phyloP scores from a whole-genome alignment of 306 rosid species.

The Lathyrus aphaca region DNA sequence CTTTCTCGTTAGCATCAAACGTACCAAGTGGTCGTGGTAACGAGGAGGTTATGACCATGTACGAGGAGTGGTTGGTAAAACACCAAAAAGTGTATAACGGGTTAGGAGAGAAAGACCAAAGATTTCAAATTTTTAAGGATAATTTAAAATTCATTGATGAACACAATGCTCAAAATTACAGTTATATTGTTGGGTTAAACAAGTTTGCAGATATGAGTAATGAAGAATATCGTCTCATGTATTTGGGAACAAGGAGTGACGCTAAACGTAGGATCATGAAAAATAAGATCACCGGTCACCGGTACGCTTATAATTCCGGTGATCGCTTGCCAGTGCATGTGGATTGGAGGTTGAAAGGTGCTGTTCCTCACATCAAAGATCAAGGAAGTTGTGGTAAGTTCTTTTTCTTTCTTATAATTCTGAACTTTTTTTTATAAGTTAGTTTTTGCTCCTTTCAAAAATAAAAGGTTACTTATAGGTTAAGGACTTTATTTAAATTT shows the following conservation, averaged over 20 bases:
- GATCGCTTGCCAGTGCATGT: slow-evolving; percentile 65
- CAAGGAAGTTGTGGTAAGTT: slow-evolving; percentile 84
- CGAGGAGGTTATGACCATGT: slow-evolving; percentile 57
- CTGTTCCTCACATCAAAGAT: slow-evolving; percentile 70
- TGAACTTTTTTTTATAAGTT: no score
- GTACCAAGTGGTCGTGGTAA: slow-evolving; percentile 42
- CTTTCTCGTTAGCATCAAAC: slow-evolving; percentile 34
- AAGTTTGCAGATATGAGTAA: slow-evolving; percentile 80
- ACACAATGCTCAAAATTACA: slow-evolving; percentile 61
- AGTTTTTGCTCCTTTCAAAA: no score
- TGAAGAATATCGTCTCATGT: slow-evolving; percentile 68
- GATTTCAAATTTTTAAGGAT: slow-evolving; percentile 76
- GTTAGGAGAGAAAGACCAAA: slow-evolving; percentile 62
- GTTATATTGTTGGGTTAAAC: slow-evolving; percentile 75
- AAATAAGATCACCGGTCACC: slow-evolving; percentile 55
- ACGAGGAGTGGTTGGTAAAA: slow-evolving; percentile 65
- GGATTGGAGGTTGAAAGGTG: slow-evolving; percentile 86
- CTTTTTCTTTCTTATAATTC: neutral
- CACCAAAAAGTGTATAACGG: slow-evolving; percentile 70
- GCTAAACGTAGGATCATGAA: slow-evolving; percentile 60
- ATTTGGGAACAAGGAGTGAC: slow-evolving; percentile 57
- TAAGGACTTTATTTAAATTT: slow-evolving; percentile 10
- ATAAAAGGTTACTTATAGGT: neutral
- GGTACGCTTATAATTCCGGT: slow-evolving; percentile 49
- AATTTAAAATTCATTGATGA: slow-evolving; percentile 69